Percentiles rank a stretch among this genome's conserved stretches.
Conservation (phyloP, 202 grass and related monocot species). For the Digitaria exilis region DNA sequence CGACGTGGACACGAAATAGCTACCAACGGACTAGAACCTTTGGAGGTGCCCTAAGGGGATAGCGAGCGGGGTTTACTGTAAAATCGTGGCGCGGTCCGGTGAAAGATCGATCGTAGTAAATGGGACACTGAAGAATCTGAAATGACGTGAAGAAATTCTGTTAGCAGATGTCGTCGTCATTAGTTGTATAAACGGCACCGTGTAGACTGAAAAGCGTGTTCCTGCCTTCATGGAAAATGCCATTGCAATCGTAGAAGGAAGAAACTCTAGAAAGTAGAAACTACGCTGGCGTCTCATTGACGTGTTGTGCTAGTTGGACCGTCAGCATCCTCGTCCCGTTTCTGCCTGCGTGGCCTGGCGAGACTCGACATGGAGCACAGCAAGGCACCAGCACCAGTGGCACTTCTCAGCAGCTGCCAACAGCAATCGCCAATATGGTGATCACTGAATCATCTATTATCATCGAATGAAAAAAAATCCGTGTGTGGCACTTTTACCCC, state of each 20-base stretch:
- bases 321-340: not conserved
- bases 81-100: not conserved
- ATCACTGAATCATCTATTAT: no score
- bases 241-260: not conserved
- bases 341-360: not conserved
- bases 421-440: not conserved
- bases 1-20: no score
- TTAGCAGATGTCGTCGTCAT: not conserved
- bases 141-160: not conserved
- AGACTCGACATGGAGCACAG: not conserved
- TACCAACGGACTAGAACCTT: no score
- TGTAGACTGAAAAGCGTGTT: not conserved
- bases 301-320: not conserved
- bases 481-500: no score
- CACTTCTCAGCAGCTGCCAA: not conserved
- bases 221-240: not conserved
- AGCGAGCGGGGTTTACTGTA: conserved; percentile 21
- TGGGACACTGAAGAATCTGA: not conserved
- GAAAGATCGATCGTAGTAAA: not conserved
- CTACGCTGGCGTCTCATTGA: not conserved
- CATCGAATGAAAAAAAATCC: no score
- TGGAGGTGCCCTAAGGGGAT: no score
- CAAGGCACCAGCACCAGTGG: not conserved
- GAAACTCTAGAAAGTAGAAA: conserved; percentile 4
- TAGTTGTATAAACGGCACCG: not conserved